Base-by-base conservation (phyloP, 2,329 filamentous ascomycete species). In the Cladophialophora yegresii region DNA sequence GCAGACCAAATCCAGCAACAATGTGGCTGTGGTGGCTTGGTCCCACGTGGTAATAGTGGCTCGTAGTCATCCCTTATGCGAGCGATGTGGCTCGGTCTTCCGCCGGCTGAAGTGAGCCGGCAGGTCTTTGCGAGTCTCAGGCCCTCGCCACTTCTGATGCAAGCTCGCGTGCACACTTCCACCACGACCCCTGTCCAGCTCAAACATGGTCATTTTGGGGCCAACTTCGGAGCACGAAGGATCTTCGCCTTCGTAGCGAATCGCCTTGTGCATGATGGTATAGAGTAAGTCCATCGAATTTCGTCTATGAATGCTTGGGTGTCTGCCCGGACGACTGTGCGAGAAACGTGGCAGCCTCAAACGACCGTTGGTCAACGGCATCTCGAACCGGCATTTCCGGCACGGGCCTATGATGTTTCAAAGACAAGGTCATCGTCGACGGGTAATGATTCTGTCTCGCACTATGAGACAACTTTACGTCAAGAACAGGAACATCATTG, bases 11-110 rank as follows among this genome's bases (percentile, higher is more conserved):
- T 43, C 30, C 20, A 53, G 30, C 32, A 16, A 26, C 3, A 54
- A 6, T 53, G 63, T 65, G 63, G 63, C 63, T 62, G 47, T 7
- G 58, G 63, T 53, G 59, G 63, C 58, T 58, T 54, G 13, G n/a
- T 55, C 28, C 63, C 63, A 65, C 63, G 63, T 65, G 63, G 63
- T 53, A 40, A 54, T 58, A 50, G 47, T 53, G 57, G 57, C 47
- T 9, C 63, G 23, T 55, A 45, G 54, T 62, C 50, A 47, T n/a
- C 55, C 49, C 32, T 58, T 58, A 65, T 65, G 63, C 63, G 43
- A 65, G 58, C 59, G 49, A 62, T 65, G 63, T 62, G 54, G 59
- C 63, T 65, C 32, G 61, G 54, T 60, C 54, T 36, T 10, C 28
- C 23, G 57, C 32, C 5, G 45, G 57, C 57, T 59, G 57, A 51